A percentile compares a stretch with the other conserved stretches of the same genome.
Conservation (phyloP, 2,329 filamentous ascomycete species). For the Beauveria medogensis region DNA sequence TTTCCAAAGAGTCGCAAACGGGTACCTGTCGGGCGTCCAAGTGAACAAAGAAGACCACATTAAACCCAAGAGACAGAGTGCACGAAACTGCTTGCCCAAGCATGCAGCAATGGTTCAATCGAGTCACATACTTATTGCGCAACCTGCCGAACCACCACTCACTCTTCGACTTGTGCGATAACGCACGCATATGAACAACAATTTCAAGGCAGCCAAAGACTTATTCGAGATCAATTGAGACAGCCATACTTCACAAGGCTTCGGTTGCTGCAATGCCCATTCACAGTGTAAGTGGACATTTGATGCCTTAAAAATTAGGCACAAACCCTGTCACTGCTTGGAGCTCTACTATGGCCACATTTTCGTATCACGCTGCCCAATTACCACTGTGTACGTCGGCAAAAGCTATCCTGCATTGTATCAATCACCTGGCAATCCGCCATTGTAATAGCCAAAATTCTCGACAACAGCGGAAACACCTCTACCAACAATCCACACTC, state of each 20-base stretch:
- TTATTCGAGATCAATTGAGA: too few species aligned
- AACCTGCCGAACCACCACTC: too few species aligned
- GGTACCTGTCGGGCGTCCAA: too few species aligned
- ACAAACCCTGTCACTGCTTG: neutral
- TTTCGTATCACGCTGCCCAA: slow-evolving; percentile 1
- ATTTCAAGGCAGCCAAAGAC: too few species aligned
- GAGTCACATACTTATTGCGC: too few species aligned
- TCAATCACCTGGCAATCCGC: neutral
- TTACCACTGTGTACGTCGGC: neutral
- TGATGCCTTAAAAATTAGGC: slow-evolving; percentile 6
- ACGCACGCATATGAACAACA: too few species aligned
- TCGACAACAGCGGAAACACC: neutral
- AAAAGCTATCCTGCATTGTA: neutral
- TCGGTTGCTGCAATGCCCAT: neutral
- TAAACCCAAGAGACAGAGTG: too few species aligned
- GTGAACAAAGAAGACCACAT: too few species aligned
- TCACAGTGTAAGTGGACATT: neutral
- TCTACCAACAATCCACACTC: neutral
- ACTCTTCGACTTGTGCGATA: too few species aligned
- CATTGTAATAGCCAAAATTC: neutral
- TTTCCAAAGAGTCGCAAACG: too few species aligned
- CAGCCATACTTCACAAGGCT: neutral
- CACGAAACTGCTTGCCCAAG: too few species aligned
- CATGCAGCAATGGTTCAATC: too few species aligned
- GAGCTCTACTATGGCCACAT: slow-evolving; percentile 9